These are phyloP conservation scores for Pseudogymnoascus sp. DNA, from an alignment of 2,329 filamentous ascomycete genomes.

Conservation along the genomic window DNA sequence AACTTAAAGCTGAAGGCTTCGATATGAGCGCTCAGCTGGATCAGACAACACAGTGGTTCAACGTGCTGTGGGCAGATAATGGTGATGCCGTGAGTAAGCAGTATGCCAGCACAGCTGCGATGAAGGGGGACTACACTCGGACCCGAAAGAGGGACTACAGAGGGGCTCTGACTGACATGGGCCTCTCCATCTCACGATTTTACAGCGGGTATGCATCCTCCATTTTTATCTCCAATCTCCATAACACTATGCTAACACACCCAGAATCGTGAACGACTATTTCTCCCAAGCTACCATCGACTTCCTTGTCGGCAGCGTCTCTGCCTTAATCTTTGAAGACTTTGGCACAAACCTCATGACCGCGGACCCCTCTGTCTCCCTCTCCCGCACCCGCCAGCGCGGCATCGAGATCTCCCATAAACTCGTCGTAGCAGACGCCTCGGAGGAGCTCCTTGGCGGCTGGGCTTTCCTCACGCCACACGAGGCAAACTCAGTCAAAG, in stretches of 20 bases:
- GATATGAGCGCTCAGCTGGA: constrained; percentile 67
- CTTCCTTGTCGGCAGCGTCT: constrained; percentile 84
- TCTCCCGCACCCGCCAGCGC: constrained; percentile 73
- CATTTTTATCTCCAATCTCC: background rate
- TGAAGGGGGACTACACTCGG: constrained; percentile 94
- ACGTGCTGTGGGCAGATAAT: constrained; percentile 94
- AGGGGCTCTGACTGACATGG: constrained; percentile 84
- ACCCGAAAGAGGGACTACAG: constrained; percentile 85
- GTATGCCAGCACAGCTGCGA: constrained; percentile 88
- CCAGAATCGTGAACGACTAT: constrained; percentile 93
- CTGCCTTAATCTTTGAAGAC: constrained; percentile 77
- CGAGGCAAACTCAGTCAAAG: constrained; percentile 56
- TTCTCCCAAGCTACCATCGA: constrained; percentile 94
- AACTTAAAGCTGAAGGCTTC: constrained; percentile 68
- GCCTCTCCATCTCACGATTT: constrained; percentile 72
- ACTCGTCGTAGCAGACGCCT: constrained; percentile 74
- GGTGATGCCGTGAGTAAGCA: constrained; percentile 92
- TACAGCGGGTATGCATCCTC: constrained; percentile 51
- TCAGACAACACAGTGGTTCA: constrained; percentile 84
- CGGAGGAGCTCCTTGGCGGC: constrained; percentile 76
- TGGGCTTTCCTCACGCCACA: constrained; percentile 82
- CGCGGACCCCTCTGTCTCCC: constrained; percentile 81
- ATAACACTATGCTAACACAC: constrained; percentile 8
- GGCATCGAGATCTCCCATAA: constrained; percentile 85
- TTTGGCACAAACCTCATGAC: constrained; percentile 93